phyloP scores from a whole-genome alignment of 2,329 filamentous ascomycete species.

The Paracorniculantispora psalliotae region DNA sequence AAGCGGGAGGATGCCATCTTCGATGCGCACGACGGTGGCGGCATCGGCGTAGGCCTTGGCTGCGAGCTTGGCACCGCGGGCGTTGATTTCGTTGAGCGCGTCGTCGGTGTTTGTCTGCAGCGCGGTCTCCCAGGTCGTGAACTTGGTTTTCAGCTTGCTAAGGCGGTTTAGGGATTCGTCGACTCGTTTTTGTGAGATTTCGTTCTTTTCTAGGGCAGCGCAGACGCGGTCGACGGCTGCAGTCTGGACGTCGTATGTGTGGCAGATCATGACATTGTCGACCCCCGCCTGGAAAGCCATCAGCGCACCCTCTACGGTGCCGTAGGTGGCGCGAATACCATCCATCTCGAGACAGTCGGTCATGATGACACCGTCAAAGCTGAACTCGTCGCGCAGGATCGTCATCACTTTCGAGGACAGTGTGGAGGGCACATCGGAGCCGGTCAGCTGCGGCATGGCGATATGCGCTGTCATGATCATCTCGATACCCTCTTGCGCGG shows the following conservation, averaged over 20 bases:
- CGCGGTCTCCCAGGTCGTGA: conserved; percentile 21
- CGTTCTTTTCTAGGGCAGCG: conserved; percentile 16
- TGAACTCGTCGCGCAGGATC: conserved; percentile 21
- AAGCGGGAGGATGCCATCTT: conserved; percentile 17
- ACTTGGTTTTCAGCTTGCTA: conserved; percentile 18
- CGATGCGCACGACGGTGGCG: conserved; percentile 19
- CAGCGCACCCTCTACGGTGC: conserved; percentile 21
- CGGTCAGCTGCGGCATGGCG: conserved; percentile 20
- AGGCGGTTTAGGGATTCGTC: conserved; percentile 19
- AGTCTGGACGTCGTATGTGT: conserved; percentile 22
- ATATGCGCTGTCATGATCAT: conserved; percentile 27
- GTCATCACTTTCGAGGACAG: conserved; percentile 20
- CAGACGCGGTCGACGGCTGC: conserved; percentile 22
- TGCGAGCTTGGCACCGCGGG: conserved; percentile 16
- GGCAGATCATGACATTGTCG: conserved; percentile 26
- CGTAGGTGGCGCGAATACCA: conserved; percentile 21
- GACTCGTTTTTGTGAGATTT: conserved; percentile 16
- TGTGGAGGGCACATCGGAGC: conserved; percentile 20
- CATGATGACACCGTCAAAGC: conserved; percentile 21
- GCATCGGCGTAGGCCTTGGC: conserved; percentile 18
- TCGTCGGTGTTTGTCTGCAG: conserved; percentile 12
- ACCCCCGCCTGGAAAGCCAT: conserved; percentile 23
- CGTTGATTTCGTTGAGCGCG: conserved; percentile 16
- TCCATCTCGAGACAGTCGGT: conserved; percentile 26
- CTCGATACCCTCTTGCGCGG: conserved; percentile 20